Conservation (phyloP, 2,329 filamentous ascomycete genomes). For the Arthrobotrys conoides region DNA sequence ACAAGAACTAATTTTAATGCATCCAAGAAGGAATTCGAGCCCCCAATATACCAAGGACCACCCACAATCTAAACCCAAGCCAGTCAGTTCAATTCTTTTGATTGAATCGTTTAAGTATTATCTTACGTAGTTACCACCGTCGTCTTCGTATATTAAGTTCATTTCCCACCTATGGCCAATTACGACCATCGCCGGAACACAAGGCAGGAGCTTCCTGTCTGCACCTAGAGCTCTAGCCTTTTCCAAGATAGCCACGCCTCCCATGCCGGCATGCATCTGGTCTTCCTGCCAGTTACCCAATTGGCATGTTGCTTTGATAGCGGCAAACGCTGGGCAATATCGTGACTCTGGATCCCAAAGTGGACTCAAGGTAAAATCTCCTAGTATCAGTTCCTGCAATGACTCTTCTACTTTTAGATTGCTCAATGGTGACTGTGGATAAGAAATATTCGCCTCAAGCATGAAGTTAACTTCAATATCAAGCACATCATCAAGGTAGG, state of each 20-base stretch:
- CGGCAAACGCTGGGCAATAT: not conserved
- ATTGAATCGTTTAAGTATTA: no score
- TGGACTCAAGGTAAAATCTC: not conserved
- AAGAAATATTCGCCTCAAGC: not conserved
- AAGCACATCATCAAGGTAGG: not conserved
- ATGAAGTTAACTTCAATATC: slow-evolving; percentile 3
- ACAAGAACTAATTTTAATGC: slow-evolving; percentile 8
- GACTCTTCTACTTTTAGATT: not conserved
- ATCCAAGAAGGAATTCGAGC: not conserved
- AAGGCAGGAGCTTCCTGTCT: not conserved
- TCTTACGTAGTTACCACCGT: slow-evolving; percentile 2
- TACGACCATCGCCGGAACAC: not conserved
- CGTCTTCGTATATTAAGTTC: slow-evolving; percentile 5
- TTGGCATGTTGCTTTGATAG: not conserved
- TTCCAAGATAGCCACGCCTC: not conserved
- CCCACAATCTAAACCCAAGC: not conserved
- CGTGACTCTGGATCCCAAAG: not conserved
- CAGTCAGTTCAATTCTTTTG: not conserved
- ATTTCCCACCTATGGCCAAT: slow-evolving; percentile 12
- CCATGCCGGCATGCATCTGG: slow-evolving; percentile 5
- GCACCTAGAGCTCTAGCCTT: not conserved
- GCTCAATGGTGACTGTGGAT: not conserved
- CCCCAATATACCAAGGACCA: slow-evolving; percentile 10
- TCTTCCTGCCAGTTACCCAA: not conserved
- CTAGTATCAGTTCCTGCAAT: not conserved